Base-by-base conservation (phyloP, 1,139 yeast genomes). In the Kurtzmaniella quercitrusa region DNA sequence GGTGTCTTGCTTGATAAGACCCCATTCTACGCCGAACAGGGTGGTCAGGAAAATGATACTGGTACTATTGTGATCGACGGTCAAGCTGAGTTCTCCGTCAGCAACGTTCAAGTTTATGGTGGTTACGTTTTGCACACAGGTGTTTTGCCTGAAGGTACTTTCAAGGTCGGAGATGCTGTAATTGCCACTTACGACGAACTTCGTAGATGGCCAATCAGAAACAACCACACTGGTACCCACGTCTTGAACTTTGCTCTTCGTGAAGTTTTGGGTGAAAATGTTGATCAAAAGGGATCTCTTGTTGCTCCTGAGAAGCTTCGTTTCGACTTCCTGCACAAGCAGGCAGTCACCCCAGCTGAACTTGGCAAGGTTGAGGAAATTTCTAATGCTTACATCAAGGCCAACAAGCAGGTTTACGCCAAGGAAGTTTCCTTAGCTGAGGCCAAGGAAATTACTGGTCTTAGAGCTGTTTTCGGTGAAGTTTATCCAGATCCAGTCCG, bases 401-500 rank as follows among this genome's bases (percentile, higher is more conserved):
- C 78, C 46, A 84, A 88, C 64, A 67, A 79, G 52, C 66, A 70
- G 38, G 98, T 93, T 19, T 91, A 76, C 62, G 78, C 95, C 48
- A 78, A 88, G 66, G 95, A 91, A 40, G 96, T 93, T 47, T 69
- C 84, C 14, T 76, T 94, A 50, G 76, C 72, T 16, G 60, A 68
- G 47, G 98, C 98, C 33, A 80, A 78, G 56, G 68, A 77, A 42
- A 91, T 93, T 54, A 68, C 66, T 51, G 95, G 98, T 21, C 82
- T 94, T 43, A 87, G 98, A 68, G 98, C 98, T 42, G 98, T 93
- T 36, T 94, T 93, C 59, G 98, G 98, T 55, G 99, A 93, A 73
- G 88, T 96, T 3, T 93, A 93, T 61, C 99, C 99, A 34, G 98
- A 93, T 59, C 99, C 98, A 38, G 99, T 93, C 30, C 82, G 98